Conservation (phyloP, 2,329 filamentous ascomycete species). For the Talaromyces albobiverticillius region DNA sequence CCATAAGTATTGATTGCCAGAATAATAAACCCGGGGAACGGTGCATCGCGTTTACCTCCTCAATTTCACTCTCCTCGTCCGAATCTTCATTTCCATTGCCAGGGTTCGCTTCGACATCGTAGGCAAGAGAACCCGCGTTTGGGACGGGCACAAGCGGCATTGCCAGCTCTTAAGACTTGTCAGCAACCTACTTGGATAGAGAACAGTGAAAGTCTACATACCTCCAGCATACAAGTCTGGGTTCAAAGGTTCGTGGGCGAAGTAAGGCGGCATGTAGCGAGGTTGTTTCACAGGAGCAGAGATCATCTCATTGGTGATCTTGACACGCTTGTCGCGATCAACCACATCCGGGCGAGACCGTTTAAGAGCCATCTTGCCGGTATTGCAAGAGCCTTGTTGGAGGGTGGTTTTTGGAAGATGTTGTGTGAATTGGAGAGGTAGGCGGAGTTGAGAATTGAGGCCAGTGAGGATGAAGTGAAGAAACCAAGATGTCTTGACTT, state of each 20-base stretch:
- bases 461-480: too few species aligned
- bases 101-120: background rate
- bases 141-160: background rate
- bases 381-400: background rate
- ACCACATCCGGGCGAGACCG: background rate
- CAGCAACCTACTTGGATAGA: background rate
- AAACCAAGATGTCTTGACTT: too few species aligned
- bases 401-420: background rate
- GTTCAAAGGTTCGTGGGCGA: slow-evolving; percentile 4
- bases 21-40: background rate
- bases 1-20: too few species aligned
- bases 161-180: slow-evolving; percentile 2
- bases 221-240: slow-evolving; percentile 8
- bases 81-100: background rate
- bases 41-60: background rate
- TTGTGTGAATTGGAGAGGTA: too few species aligned
- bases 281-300: background rate
- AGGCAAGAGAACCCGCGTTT: background rate
- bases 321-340: slow-evolving; percentile 8
- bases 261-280: slow-evolving; percentile 9
- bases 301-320: slow-evolving; percentile 10
- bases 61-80: background rate
- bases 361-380: background rate
- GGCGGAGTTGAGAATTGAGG: background rate
- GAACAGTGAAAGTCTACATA: background rate